Conservation (phyloP, 768 basidiomycete species). For the Lentinula aciculospora region DNA sequence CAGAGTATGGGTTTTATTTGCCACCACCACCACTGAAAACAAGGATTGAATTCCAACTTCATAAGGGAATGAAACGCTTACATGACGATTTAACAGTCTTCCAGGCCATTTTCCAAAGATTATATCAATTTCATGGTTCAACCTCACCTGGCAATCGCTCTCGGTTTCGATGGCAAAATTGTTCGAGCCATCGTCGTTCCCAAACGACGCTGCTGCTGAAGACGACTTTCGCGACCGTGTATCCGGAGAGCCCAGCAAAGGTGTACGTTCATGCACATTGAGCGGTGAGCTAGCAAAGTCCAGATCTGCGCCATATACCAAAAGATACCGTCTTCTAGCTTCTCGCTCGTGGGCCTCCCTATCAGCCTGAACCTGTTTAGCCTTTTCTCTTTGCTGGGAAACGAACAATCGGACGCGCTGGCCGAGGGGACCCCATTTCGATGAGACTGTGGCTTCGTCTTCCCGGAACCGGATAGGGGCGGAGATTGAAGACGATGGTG, state of each 20-base stretch:
- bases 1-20: constrained; percentile 57
- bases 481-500: constrained; percentile 77
- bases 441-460: constrained; percentile 33
- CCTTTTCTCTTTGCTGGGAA: constrained; percentile 1
- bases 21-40: constrained; percentile 81
- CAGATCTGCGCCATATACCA: neutral
- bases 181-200: constrained; percentile 15
- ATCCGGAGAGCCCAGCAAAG: constrained; percentile 7
- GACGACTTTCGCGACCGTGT: neutral
- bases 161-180: constrained; percentile 20
- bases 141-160: constrained; percentile 25
- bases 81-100: constrained; percentile 64
- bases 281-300: constrained; percentile 8
- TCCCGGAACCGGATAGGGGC: constrained; percentile 65
- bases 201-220: constrained; percentile 3
- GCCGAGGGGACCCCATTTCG: constrained; percentile 59
- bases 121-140: constrained; percentile 45
- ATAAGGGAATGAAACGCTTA: constrained; percentile 27
- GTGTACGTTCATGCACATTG: constrained; percentile 14
- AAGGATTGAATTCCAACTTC: neutral
- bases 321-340: neutral
- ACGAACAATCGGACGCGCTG: constrained; percentile 40
- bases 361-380: neutral
- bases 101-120: constrained; percentile 65
- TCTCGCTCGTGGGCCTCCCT: neutral